Evolutionary conservation across 305 asterid genomes (phyloP).

Genomic region (Fraxinus greggii): DNA sequence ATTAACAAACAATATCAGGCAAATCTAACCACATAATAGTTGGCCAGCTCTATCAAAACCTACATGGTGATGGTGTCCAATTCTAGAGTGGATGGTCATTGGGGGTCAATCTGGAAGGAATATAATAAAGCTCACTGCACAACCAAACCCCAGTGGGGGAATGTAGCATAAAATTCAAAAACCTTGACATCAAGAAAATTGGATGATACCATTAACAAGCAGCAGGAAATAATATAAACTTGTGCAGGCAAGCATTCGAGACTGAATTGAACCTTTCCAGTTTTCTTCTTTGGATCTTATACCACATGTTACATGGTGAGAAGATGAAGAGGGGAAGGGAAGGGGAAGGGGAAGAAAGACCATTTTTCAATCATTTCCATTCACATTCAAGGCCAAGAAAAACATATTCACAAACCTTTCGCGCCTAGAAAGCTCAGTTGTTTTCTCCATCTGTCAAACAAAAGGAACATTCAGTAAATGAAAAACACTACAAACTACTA

Average conservation of each 20-base stretch:
- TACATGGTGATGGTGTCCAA: not conserved
- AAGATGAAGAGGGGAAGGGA: not conserved
- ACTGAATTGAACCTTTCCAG: not conserved
- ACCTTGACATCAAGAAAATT: not conserved
- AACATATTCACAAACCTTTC: conserved; percentile 67
- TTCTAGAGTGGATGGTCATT: not conserved
- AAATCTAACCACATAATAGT: not conserved
- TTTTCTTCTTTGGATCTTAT: not conserved
- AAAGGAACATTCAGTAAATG: conserved; percentile 11
- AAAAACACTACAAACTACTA: not conserved
- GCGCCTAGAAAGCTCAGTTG: conserved; percentile 95
- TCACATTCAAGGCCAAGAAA: conserved; percentile 1
- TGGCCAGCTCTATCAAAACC: not conserved
- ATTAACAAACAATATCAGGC: not conserved
- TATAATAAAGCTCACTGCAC: not conserved
- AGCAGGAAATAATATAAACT: not conserved
- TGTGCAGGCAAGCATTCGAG: not conserved
- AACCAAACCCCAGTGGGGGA: not conserved
- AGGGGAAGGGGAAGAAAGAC: not conserved
- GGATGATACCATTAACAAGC: not conserved
- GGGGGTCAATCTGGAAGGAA: not conserved
- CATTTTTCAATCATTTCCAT: not conserved
- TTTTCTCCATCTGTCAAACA: conserved; percentile 72
- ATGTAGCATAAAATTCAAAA: not conserved
- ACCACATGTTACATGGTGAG: not conserved